A percentile compares a stretch with the other conserved stretches of the same genome.
These are phyloP conservation scores for Fusarium zealandicum DNA, from an alignment of 2,329 filamentous ascomycete genomes.

Conservation along the genomic window DNA sequence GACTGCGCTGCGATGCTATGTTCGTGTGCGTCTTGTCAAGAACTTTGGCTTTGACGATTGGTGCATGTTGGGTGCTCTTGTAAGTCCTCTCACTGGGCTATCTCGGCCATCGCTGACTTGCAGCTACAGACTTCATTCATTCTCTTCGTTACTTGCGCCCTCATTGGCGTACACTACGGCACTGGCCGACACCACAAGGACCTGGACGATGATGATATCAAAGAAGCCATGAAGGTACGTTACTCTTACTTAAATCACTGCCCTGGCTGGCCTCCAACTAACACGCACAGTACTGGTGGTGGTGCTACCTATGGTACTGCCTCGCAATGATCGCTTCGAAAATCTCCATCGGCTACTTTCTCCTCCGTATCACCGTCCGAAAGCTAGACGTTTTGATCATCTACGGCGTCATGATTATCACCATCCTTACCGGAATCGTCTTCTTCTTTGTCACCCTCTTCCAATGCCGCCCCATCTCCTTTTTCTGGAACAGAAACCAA, in stretches of 20 bases:
- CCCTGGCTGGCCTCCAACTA: too few relatives aligned
- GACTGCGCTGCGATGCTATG: constrained; percentile 45
- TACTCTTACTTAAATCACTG: not conserved
- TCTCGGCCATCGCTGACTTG: not conserved
- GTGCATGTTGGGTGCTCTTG: constrained; percentile 49
- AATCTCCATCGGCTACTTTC: constrained; percentile 53
- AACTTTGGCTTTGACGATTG: constrained; percentile 51
- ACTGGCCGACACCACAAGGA: constrained; percentile 50
- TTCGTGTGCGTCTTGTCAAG: constrained; percentile 46
- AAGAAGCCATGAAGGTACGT: constrained; percentile 47
- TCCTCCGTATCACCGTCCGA: constrained; percentile 50
- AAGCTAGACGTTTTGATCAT: constrained; percentile 47
- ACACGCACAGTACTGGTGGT: constrained; percentile 47
- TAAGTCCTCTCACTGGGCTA: constrained; percentile 15
- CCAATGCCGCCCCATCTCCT: constrained; percentile 51
- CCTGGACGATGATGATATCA: constrained; percentile 37
- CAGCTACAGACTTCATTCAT: constrained; percentile 45
- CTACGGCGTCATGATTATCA: constrained; percentile 46
- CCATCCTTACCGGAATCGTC: constrained; percentile 46
- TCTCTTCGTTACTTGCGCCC: constrained; percentile 46
- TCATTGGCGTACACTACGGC: constrained; percentile 49
- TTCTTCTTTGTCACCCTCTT: constrained; percentile 54
- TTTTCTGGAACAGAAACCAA: constrained; percentile 50
- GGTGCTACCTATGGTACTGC: constrained; percentile 49
- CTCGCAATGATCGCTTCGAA: constrained; percentile 50